These are phyloP conservation scores for Monilinia laxa DNA, from an alignment of 2,329 filamentous ascomycete species.

Conservation along the genomic window DNA sequence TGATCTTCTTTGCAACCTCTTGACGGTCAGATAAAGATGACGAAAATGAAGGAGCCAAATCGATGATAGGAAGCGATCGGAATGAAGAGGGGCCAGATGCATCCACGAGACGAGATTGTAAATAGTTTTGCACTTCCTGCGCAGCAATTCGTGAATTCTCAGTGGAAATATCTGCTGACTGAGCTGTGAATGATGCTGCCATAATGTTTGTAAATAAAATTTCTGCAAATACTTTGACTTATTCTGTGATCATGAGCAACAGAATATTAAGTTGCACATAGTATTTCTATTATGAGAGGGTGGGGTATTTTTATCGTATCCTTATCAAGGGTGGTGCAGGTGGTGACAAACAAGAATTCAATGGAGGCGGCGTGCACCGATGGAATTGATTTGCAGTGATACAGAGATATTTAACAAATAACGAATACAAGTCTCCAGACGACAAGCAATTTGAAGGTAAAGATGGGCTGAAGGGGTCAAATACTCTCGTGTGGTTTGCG, in stretches of 20 bases:
- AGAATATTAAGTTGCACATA: not conserved
- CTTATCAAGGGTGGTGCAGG: not conserved
- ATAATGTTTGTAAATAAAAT: not conserved
- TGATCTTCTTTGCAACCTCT: constrained; percentile 34
- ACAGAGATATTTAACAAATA: not conserved
- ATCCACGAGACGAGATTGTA: constrained; percentile 32
- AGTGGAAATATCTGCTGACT: not conserved
- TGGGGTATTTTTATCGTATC: constrained; percentile 10
- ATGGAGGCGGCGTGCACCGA: not conserved
- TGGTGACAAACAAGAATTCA: constrained; percentile 11
- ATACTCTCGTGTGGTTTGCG: not conserved
- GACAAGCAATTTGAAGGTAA: not conserved
- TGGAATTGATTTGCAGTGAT: not conserved
- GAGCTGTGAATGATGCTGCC: constrained; percentile 2
- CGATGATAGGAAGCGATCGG: constrained; percentile 37
- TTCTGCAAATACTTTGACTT: not conserved
- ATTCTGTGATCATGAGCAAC: no score
- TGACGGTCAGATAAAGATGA: constrained; percentile 32
- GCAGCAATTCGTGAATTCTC: constrained; percentile 28
- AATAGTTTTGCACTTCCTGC: constrained; percentile 35
- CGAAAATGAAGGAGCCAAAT: constrained; percentile 38
- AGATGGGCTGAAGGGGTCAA: not conserved
- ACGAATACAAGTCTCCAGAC: not conserved
- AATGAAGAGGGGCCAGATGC: constrained; percentile 31
- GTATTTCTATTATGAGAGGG: not conserved